Evolutionary conservation across 1,139 yeast species (phyloP), one percentile per base, ranked within the genome.

Genomic region (Lodderomyces elongisporus): DNA sequence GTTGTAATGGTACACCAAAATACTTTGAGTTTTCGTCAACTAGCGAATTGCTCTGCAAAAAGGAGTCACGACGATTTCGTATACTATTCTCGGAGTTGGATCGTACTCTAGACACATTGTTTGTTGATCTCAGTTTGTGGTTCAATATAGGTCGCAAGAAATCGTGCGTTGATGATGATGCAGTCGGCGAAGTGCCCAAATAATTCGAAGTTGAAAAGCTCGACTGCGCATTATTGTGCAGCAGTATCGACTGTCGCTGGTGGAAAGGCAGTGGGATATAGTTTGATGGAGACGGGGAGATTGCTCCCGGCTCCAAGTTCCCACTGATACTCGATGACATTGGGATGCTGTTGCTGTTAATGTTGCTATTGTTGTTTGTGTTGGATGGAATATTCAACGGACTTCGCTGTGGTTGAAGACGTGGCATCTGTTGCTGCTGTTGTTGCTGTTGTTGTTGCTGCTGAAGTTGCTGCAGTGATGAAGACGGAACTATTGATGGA

Each of bases 1-100:
- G 72, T 16, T 74, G 75, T 20, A 91, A 64, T 1, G 91, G 76
- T 2, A 82, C 89, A n/a, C 96, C 96, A 62, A 91, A 91, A 34
- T 91, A 85, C 45, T 63, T 59, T 23, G 75, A 63, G 49, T 74
- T 67, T 33, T 72, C 70, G 49, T 58, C 73, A 28, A 65, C 62
- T 35, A 67, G 47, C 15, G 70, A 62, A 44, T 66, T 65, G 46
- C 56, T 61, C 40, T 66, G 68, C 30, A 77, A 53, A 47, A 76
- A 76, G 10, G 74, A 66, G 50, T 77, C 83, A 25, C 82, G 58
- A 45, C 74, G 79, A 42, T 69, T 77, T 46, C 77, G 62, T 21
- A 76, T 62, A 47, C 51, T 60, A 36, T 52, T 46, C 34, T 62
- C 67, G 10, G 69, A 58, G 43, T 60, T 54, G 35, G 72, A 55